Conservation (phyloP, 2,329 filamentous ascomycete species). For the Sclerotinia minor region DNA sequence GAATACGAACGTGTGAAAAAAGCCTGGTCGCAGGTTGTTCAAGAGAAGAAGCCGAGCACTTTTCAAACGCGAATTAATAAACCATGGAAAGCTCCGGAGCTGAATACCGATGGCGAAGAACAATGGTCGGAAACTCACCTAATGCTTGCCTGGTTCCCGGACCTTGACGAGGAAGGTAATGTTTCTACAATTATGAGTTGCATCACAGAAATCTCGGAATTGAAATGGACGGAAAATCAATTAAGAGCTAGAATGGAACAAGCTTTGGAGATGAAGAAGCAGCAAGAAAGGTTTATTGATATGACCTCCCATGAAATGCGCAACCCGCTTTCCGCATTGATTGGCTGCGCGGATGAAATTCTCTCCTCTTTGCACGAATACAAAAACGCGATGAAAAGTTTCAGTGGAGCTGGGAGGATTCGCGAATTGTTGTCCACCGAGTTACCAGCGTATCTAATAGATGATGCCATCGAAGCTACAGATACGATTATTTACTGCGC, state of each 20-base stretch:
- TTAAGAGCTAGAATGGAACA: slow-evolving; percentile 47
- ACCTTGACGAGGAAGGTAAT: slow-evolving; percentile 60
- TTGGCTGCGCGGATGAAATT: slow-evolving; percentile 67
- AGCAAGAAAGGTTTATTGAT: slow-evolving; percentile 80
- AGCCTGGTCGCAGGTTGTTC: slow-evolving; percentile 23
- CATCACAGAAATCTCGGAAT: slow-evolving; percentile 81
- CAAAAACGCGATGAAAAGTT: slow-evolving; percentile 61
- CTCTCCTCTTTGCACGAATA: slow-evolving; percentile 51
- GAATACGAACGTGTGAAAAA: not conserved
- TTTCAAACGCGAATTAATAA: slow-evolving; percentile 6
- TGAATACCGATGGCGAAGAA: slow-evolving; percentile 8
- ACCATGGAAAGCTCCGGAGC: slow-evolving; percentile 11
- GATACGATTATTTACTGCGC: slow-evolving; percentile 76
- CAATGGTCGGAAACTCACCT: slow-evolving; percentile 1
- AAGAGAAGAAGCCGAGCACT: not conserved
- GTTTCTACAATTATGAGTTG: slow-evolving; percentile 75
- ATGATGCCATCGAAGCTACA: slow-evolving; percentile 68
- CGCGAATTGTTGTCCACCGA: slow-evolving; percentile 38
- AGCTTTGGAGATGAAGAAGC: slow-evolving; percentile 59
- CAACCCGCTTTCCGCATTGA: slow-evolving; percentile 71
- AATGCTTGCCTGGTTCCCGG: slow-evolving; percentile 48
- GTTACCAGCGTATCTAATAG: slow-evolving; percentile 50
- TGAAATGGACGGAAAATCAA: slow-evolving; percentile 59
- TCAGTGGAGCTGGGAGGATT: slow-evolving; percentile 44
- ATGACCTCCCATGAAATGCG: slow-evolving; percentile 73